A percentile compares a stretch with the other conserved stretches of the same genome.
Evolutionary conservation across 208 protist genomes (phyloP).

Genomic region (Trypanosoma rangeli): DNA sequence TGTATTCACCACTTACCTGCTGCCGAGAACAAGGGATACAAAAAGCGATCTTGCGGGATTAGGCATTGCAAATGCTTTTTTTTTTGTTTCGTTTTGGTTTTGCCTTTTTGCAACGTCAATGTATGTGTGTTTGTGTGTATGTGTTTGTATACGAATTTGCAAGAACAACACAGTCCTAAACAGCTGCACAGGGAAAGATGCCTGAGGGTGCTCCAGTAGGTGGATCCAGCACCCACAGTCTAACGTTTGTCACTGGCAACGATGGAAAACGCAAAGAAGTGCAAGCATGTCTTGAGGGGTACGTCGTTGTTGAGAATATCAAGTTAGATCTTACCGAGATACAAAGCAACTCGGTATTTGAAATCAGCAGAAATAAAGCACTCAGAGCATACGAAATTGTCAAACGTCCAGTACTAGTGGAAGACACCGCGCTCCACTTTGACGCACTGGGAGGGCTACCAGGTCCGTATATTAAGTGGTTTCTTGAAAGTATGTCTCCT

Average conservation of each 20-base stretch:
- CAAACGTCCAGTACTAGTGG: constrained; percentile 83
- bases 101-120: neutral
- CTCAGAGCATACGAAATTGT: constrained; percentile 73
- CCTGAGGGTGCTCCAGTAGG: neutral
- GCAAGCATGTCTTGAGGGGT: constrained; percentile 59
- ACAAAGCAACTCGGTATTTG: constrained; percentile 88
- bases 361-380: constrained; percentile 94
- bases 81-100: neutral
- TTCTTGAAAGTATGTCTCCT: constrained; percentile 92
- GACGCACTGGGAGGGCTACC: constrained; percentile 95
- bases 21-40: neutral
- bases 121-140: neutral
- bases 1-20: neutral
- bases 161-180: neutral
- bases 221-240: neutral
- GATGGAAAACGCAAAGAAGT: constrained; percentile 97
- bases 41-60: neutral
- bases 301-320: constrained; percentile 64
- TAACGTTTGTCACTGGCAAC: constrained; percentile 96
- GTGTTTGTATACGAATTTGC: neutral
- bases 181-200: neutral
- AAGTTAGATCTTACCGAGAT: constrained; percentile 93
- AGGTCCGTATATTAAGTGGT: constrained; percentile 99
- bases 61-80: neutral
- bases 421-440: constrained; percentile 98